Evolutionary conservation across 192 early-diverging fungal genomes (phyloP).

Genomic region (Coemansia sp.): DNA sequence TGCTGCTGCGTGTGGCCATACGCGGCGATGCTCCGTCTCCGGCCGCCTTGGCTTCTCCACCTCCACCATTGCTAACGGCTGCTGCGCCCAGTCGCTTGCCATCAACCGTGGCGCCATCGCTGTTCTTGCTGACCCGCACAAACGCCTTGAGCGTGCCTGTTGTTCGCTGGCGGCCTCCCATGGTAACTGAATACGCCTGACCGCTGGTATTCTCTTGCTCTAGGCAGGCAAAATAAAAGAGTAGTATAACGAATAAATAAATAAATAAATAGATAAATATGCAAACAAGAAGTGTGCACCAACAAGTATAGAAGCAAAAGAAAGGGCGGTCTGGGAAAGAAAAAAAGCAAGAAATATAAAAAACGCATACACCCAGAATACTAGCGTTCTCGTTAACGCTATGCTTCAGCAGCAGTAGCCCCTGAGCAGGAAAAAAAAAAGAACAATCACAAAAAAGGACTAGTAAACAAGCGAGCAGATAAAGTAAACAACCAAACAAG

Average conservation of each 20-base stretch:
- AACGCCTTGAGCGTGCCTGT: constrained; percentile 33
- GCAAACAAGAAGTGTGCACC: background rate
- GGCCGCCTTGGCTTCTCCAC: constrained; percentile 12
- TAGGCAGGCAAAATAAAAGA: background rate
- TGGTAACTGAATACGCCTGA: background rate
- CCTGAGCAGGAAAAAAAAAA: background rate
- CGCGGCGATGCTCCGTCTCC: constrained; percentile 13
- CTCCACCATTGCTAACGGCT: too few relatives aligned
- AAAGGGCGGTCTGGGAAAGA: background rate
- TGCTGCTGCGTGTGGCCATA: constrained; percentile 34
- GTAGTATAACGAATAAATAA: background rate
- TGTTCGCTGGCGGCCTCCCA: constrained; percentile 10
- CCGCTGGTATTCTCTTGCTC: background rate
- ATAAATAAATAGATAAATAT: too few relatives aligned
- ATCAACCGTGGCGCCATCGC: constrained; percentile 8
- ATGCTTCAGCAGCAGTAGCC: background rate
- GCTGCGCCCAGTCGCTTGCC: background rate
- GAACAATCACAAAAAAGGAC: too few relatives aligned
- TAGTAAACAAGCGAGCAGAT: too few relatives aligned
- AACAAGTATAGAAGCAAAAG: background rate
- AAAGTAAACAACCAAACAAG: too few relatives aligned
- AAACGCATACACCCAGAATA: background rate
- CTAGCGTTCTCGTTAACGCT: background rate
- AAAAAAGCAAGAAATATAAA: constrained; percentile 5
- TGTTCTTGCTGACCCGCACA: constrained; percentile 49